Base-by-base conservation (phyloP, 2,329 filamentous ascomycete genomes). In the Aureobasidium melanogenum region DNA sequence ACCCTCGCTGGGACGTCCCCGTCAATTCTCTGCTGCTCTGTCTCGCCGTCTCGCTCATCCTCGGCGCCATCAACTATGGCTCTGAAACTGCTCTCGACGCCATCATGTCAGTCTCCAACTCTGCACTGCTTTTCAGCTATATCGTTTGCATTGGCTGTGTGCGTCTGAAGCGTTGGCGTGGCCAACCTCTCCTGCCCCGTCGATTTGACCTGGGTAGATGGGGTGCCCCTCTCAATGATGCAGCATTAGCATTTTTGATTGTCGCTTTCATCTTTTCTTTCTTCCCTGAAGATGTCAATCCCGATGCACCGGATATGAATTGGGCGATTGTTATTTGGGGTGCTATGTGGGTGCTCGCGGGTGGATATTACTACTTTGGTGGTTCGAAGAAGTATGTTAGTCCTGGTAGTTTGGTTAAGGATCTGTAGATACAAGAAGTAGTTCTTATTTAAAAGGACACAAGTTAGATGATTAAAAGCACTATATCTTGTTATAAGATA, bases 61-160 rank as follows among this genome's bases (percentile, higher is more conserved):
- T 76, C 17, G 68, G 69, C n/a, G 71, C 71, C 51, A 76, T 76
- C 71, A 76, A 76, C 63, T 72, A 77, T 61, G 74, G 75, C 61
- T 74, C 71, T 10, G 66, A 68, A n/a, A 66, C 71, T 8, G 73
- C 75, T 5, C 73, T 77, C 66, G 74, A 74, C 63, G 72, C 71
- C 39, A 73, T 78, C 62, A 67, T 74, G 38, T 75, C 73, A 6
- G 71, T 80, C 1, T 70, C 71, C 9, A 71, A 71, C 52, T 70
- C 69, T 19, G 70, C 70, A 1, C 66, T 72, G 19, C 62, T 70
- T 28, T 69, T 72, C 67, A 68, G 68, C 39, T 72, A 71, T 63
- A 69, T 72, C 64, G 63, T 72, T 54, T 70, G 67, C 14, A 66
- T 72, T 28, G 68, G 69, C 5, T 72, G 69, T 46, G 60, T 73